Base-by-base conservation (phyloP, 2,329 filamentous ascomycete genomes). In the Penicillium occitanis region DNA sequence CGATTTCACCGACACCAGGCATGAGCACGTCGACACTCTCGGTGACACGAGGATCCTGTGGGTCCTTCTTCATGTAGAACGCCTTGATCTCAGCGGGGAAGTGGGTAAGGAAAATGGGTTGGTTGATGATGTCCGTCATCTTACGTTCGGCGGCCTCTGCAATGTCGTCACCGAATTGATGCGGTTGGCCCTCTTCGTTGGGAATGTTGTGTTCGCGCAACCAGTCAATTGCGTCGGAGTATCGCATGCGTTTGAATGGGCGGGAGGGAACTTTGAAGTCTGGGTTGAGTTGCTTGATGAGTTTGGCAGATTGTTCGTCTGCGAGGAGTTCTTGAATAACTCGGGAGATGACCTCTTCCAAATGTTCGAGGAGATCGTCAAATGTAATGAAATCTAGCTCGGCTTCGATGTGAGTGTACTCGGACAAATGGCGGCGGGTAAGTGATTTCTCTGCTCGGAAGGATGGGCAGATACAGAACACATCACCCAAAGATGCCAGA, bases 81-180 rank as follows among this genome's bases (percentile, higher is more conserved):
- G 95, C 91, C 85, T 99, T 99, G 85, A 99, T 97, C 82, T 94
- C 92, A 67, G 89, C 89, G 22, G 95, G 95, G 87, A 99, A 99
- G 81, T 98, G 94, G 2, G 94, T 98, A 50, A 98, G 86, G 84
- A 98, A 92, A 79, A 99, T 97, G 68, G 95, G 95, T 64, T 88
- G 84, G 88, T 96, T 95, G 84, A 99, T 96, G 72, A 90, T 91
- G 78, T 99, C 95, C 1, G 94, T 98, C 95, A 99, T 99, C 77
- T 85, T 88, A 73, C 95, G 91, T 86, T 99, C 95, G 13, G 95
- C 95, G 13, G 95, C 95, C 81, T 98, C 95, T 70, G 95, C 95
- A 74, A 99, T 99, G 77, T 99, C 95, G 77, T 99, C 95, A 70
- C 95, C 95, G 75, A 98, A 98, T 53, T 87, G 84, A 81, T 99